Evolutionary conservation across 164 flowering plant genomes (phyloP), one percentile per base, ranked within the genome.

Genomic region (Echeveria elegans): DNA sequence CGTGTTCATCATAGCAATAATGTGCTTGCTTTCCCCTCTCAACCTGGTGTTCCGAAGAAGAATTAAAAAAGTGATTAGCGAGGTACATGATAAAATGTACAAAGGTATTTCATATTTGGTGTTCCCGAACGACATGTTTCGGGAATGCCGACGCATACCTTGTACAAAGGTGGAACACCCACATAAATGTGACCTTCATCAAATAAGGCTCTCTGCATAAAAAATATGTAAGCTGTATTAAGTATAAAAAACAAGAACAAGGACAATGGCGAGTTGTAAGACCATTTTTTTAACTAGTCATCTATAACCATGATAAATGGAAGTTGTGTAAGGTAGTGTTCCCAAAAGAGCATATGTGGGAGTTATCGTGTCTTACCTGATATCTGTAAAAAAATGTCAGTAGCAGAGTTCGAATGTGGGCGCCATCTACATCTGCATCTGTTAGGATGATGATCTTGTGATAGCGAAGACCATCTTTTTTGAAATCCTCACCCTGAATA

Each of bases 341-440:
- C n/a, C n/a, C n/a, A n/a, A n/a, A n/a, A n/a, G n/a, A n/a, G n/a
- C n/a, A n/a, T n/a, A n/a, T n/a, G n/a, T n/a, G n/a, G n/a, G n/a
- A n/a, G n/a, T n/a, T n/a, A n/a, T n/a, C n/a, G n/a, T n/a, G n/a
- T n/a, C n/a, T n/a, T n/a, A n/a, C n/a, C n/a, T n/a, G n/a, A n/a
- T n/a, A n/a, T n/a, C n/a, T n/a, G n/a, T 68, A 95, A 87, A 92
- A 95, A 78, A 95, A 95, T 64, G 99, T 95, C 75, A 95, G 72
- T 5, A 95, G 77, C 69, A 95, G 82, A 66, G 99, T 92, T 68
- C 99, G 82, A 66, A 95, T 95, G 76, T 92, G 97, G 66, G 99
- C 99, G 69, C 97, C 99, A 81, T 95, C 99, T 1, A 95, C 97
- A 76, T 95, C 99, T 70, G 99, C 99, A 86, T 95, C 99, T 32